Base-by-base conservation (phyloP, 805 yeast species). In the Lipomyces mesembrius region DNA sequence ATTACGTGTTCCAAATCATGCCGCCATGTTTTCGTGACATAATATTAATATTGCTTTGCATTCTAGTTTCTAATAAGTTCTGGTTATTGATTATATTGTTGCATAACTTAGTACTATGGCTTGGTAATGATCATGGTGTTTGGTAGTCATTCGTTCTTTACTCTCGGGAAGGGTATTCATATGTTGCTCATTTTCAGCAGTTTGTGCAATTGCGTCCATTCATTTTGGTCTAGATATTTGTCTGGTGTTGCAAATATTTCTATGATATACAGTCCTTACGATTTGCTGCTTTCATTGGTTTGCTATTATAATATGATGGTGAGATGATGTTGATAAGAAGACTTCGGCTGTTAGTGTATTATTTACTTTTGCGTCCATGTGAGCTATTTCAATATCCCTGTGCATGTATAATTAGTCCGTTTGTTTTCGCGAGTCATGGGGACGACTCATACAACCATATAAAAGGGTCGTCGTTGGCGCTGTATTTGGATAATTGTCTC, bases 221-320 rank as follows among this genome's bases (percentile, higher is more conserved):
- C 49, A 43, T 43, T 43, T 43, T 43, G 49, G 49, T n/a, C 22
- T 43, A 43, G 49, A 43, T 43, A 43, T 17, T 43, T 43, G 20
- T n/a, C 20, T 17, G n/a, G 22, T 17, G 2, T 43, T 17, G 49
- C 49, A 17, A 22, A 43, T 17, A n/a, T 17, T 37, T 37, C 17
- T 14, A 37, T 12, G 43, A 43, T 17, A 17, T 17, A n/a, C 49
- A n/a, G 49, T 43, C 22, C 49, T 43, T n/a, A 17, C 3, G 11
- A n/a, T n/a, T 43, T 17, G 22, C 11, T 17, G 7, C 9, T 17
- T n/a, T n/a, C 49, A 43, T 2, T 43, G 49, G 20, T 17, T 17
- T n/a, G 7, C 20, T 17, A 6, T n/a, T n/a, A 12, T 17, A n/a
- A 29, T 43, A 43, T 43, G 49, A 43, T n/a, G 49, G 22, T 43